phyloP scores from a whole-genome alignment of 2,329 filamentous ascomycete species.

The Chaetoscypha palmicola region DNA sequence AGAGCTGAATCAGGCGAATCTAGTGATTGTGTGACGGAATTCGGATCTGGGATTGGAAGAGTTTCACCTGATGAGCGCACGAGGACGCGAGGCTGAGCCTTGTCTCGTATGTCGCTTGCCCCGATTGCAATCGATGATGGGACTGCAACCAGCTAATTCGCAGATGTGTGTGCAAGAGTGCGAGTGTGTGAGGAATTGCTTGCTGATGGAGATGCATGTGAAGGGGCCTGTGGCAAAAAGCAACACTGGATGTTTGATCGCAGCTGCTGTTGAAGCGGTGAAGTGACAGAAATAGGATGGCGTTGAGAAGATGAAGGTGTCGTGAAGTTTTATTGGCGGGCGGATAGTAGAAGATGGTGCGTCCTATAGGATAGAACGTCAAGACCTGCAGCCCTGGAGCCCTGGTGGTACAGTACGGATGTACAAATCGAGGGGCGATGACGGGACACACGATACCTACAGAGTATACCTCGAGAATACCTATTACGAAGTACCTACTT shows the following conservation, averaged over 20 bases:
- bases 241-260: background rate
- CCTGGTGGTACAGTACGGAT: too few relatives aligned
- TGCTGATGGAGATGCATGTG: background rate
- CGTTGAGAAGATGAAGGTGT: background rate
- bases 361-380: too few relatives aligned
- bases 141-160: background rate
- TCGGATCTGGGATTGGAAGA: background rate
- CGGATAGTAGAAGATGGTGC: background rate
- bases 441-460: too few relatives aligned
- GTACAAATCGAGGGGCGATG: too few relatives aligned
- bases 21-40: background rate
- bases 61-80: constrained; percentile 2
- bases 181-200: background rate
- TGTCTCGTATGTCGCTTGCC: constrained; percentile 3
- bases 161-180: background rate
- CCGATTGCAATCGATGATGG: background rate
- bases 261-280: background rate
- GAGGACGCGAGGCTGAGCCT: constrained; percentile 2
- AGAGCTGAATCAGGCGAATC: background rate
- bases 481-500: too few relatives aligned
- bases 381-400: too few relatives aligned
- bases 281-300: background rate
- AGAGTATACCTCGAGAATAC: too few relatives aligned
- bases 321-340: background rate
- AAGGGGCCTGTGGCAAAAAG: too few relatives aligned